Evolutionary conservation across 75 land plant species (phyloP).

Genomic region (Pinus taeda): DNA sequence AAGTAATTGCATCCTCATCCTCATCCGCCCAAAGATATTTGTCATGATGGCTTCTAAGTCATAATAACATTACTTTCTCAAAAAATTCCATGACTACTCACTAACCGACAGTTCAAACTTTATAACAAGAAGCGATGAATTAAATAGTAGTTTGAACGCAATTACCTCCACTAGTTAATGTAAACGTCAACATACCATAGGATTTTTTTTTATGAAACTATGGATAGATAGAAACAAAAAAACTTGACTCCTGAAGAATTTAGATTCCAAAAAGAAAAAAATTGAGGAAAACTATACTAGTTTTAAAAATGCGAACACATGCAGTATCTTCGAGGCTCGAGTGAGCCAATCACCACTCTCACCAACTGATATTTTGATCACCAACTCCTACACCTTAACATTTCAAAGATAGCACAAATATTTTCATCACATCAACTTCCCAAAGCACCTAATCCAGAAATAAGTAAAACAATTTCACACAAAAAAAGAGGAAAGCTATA

Average conservation of each 20-base stretch:
- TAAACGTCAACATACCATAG: too few relatives aligned
- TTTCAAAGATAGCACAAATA: slow-evolving; percentile 27
- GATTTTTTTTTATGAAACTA: too few relatives aligned
- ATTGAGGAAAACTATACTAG: too few relatives aligned
- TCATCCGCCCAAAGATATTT: slow-evolving; percentile 64
- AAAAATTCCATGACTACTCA: slow-evolving; percentile 32
- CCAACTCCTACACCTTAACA: slow-evolving; percentile 82
- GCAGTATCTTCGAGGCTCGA: slow-evolving; percentile 58
- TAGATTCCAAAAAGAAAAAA: too few relatives aligned
- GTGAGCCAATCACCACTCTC: slow-evolving; percentile 93
- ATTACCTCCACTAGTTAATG: too few relatives aligned
- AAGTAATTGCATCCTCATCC: slow-evolving; percentile 47
- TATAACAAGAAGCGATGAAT: background rate
- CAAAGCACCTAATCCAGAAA: too few relatives aligned
- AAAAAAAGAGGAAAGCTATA: too few relatives aligned
- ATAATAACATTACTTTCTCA: slow-evolving; percentile 44
- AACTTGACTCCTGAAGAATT: too few relatives aligned
- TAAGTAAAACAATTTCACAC: too few relatives aligned
- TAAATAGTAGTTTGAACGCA: background rate
- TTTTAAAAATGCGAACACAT: too few relatives aligned
- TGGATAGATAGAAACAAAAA: too few relatives aligned
- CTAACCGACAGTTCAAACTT: background rate
- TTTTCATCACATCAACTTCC: too few relatives aligned
- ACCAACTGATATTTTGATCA: slow-evolving; percentile 84
- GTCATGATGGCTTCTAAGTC: slow-evolving; percentile 59